Evolutionary conservation across 2,329 filamentous ascomycete species (phyloP), one percentile per base, ranked within the genome.

Genomic region (Epichloe sp.): DNA sequence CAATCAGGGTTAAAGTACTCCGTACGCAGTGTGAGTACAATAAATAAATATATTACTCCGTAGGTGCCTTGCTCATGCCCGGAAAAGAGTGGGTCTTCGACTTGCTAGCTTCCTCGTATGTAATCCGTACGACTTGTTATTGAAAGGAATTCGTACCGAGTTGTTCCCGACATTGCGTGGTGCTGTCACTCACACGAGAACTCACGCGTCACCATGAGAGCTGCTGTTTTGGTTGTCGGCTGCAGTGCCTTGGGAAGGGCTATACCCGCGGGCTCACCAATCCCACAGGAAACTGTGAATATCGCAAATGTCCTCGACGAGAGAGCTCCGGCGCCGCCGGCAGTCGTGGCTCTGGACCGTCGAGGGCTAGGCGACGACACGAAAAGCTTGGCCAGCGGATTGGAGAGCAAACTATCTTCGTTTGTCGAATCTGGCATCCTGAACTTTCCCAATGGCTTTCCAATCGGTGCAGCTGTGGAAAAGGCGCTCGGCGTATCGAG

Each of bases 381-480:
- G 10, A 69, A 71, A 44, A 73, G 74, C 55, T 72, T 77, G 6
- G 67, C 79, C 42, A 71, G 68, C 45, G 66, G 65, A 8, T 61
- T 84, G 2, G 79, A 77, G 40, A 76, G 74, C 44, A 71, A 71
- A 23, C 69, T 82, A 37, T 79, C 80, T 12, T 77, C 74, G 12
- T 83, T 79, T 53, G 73, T 84, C 40, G 75, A 77, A 2, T 80
- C 77, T 2, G 82, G 81, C 21, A 72, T 88, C 1, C 79, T 83
- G 1, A 75, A 85, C 52, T 87, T 77, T 68, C 85, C 85, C 63
- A 76, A 82, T 51, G 73, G 76, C 57, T 77, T 88, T 38, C 83
- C 85, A 1, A 81, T 76, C 3, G 81, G 80, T 37, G 69, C 69
- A 41, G 68, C 71, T 6, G 85, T 87, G 1, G 65, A 77, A 60